Evolutionary conservation across 352 stramenopile species (phyloP), one percentile per base, ranked within the genome.

Genomic region (Pythium periplocum): DNA sequence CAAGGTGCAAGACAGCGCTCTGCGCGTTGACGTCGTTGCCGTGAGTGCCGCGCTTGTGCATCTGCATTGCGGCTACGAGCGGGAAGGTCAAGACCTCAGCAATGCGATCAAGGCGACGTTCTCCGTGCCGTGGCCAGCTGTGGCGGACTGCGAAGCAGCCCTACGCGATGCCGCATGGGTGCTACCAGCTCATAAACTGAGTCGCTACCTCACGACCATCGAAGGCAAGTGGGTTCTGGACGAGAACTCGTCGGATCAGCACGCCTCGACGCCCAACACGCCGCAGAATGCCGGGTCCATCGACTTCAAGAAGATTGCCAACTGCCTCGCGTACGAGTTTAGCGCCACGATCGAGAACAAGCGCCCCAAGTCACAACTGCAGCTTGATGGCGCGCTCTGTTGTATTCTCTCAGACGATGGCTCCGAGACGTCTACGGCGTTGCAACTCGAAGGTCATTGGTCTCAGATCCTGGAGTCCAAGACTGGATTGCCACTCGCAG

Each of bases 161-260:
- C 45, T 95, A 36, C 72, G 82, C 17, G 48, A 81, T 1, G 61
- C 65, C 9, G 75, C 84, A 4, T 95, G 84, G 84, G 64, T 95
- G 6, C 57, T 87, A 0, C 60, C 80, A 5, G 44, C 57, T 4
- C 57, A 64, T 0, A 56, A 64, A 45, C 38, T 81, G 6, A 66
- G 77, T 47, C 52, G 62, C 26, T 83, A 80, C 51, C 44, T 95
- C 8, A 63, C 76, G 7, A 82, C 68, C 5, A 57, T 93, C 38
- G 82, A 92, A 56, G 84, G 84, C 7, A 88, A 93, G 52, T 95
- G 84, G 84, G 44, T 87, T 2, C 55, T 74, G 12, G 84, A 95
- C 50, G 84, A 95, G 52, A 90, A 84, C 55, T 67, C 66, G 1
- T 68, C 50, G 42, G 79, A 90, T n/a, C 76, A 83, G 40, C 68